phyloP scores from a whole-genome alignment of 345 rosid species.

The Iberis pinnata region DNA sequence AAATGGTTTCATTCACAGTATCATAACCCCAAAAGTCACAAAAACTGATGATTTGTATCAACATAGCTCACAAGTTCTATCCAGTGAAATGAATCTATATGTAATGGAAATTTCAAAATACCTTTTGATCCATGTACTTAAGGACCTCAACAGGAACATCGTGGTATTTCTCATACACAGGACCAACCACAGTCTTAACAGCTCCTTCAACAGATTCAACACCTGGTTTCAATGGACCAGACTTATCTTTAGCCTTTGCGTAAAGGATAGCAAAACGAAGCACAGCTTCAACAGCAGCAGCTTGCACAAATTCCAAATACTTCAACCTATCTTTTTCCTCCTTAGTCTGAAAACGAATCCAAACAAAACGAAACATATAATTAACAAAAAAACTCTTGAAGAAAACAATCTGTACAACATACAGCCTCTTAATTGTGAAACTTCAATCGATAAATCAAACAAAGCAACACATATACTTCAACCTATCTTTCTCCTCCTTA shows the following conservation, averaged over 20 bases:
- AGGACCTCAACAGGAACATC: conserved; percentile 60
- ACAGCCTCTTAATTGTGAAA: no score
- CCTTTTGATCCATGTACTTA: conserved; percentile 78
- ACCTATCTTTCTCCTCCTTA: conserved; percentile 33
- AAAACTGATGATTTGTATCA: no score
- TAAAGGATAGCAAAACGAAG: conserved; percentile 53
- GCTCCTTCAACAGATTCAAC: conserved; percentile 81
- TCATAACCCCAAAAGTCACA: no score
- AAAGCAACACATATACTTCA: conserved; percentile 75
- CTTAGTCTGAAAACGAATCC: no score
- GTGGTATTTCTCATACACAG: conserved; percentile 62
- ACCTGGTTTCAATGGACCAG: conserved; percentile 76
- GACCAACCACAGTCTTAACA: conserved; percentile 69
- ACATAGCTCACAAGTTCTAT: no score
- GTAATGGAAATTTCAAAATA: no score
- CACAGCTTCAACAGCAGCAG: conserved; percentile 48
- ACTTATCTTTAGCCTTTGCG: conserved; percentile 60
- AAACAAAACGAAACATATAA: no score
- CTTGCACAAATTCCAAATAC: conserved; percentile 78
- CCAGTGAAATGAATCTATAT: no score
- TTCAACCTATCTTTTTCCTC: conserved; percentile 36
- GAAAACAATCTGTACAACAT: no score
- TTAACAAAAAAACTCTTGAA: no score
- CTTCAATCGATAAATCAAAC: no score
- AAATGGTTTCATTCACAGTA: no score